Conservation (phyloP, 768 basidiomycete species). For the Harrya chromipes region DNA sequence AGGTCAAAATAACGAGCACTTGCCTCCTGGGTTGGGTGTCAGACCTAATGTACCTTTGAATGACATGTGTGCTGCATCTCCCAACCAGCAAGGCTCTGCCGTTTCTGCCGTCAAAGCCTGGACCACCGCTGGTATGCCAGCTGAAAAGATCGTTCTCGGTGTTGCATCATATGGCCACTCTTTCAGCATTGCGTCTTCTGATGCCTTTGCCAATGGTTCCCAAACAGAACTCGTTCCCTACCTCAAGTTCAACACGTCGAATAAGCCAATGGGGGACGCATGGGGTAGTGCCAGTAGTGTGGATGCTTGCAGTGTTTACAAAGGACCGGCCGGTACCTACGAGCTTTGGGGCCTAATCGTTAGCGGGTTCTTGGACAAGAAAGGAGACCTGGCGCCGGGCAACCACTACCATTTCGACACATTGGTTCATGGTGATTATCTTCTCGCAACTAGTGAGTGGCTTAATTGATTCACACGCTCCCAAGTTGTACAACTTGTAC, state of each 20-base stretch:
- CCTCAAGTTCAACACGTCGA: slow-evolving; percentile 43
- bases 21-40: no score
- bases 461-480: no score
- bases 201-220: slow-evolving; percentile 36
- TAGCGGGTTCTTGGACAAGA: slow-evolving; percentile 45
- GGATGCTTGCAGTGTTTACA: slow-evolving; percentile 52
- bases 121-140: slow-evolving; percentile 73
- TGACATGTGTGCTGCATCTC: slow-evolving; percentile 62
- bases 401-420: slow-evolving; percentile 55
- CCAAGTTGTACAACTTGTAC: no score
- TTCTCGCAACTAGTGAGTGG: no score
- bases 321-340: slow-evolving; percentile 49
- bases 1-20: no score
- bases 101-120: slow-evolving; percentile 65
- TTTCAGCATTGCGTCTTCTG: slow-evolving; percentile 42
- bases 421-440: no score
- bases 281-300: slow-evolving; percentile 52
- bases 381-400: slow-evolving; percentile 31
- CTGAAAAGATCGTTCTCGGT: slow-evolving; percentile 66
- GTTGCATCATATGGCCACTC: slow-evolving; percentile 81
- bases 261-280: slow-evolving; percentile 48
- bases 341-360: slow-evolving; percentile 59
- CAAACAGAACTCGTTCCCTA: slow-evolving; percentile 39
- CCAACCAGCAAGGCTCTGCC: slow-evolving; percentile 69
- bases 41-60: slow-evolving; percentile 80